Evolutionary conservation across 2,329 filamentous ascomycete species (phyloP).

Genomic region (Penicillium olsonii): DNA sequence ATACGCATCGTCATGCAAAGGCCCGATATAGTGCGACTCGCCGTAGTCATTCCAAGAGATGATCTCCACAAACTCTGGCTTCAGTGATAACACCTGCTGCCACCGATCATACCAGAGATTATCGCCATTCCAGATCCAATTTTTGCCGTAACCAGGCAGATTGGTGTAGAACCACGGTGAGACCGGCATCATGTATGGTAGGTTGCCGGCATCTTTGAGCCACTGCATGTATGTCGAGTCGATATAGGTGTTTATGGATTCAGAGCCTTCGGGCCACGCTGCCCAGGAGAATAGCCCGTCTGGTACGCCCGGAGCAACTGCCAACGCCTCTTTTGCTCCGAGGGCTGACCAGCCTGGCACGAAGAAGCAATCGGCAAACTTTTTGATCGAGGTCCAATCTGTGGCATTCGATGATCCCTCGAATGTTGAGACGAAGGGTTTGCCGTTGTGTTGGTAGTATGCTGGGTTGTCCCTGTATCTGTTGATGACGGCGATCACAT

Average conservation of each 20-base stretch:
- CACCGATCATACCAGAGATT: constrained; percentile 63
- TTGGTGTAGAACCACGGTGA: constrained; percentile 61
- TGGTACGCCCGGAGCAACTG: constrained; percentile 15
- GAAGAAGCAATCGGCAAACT: constrained; percentile 42
- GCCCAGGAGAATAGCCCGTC: constrained; percentile 11
- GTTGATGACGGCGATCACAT: constrained; percentile 2
- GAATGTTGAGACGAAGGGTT: constrained; percentile 39
- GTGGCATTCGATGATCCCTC: constrained; percentile 45
- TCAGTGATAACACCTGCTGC: constrained; percentile 45
- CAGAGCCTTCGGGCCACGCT: constrained; percentile 9
- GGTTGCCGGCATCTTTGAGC: constrained; percentile 4
- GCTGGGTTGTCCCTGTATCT: constrained; percentile 3
- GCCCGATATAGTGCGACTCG: constrained; percentile 44
- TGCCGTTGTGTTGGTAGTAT: constrained; percentile 9
- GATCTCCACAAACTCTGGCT: constrained; percentile 8
- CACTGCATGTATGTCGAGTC: constrained; percentile 11
- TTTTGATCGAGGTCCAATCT: constrained; percentile 51
- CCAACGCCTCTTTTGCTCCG: constrained; percentile 28
- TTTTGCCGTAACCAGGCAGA: constrained; percentile 58
- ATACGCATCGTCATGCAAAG: constrained; percentile 7
- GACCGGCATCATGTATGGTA: constrained; percentile 56
- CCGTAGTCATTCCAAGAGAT: constrained; percentile 51
- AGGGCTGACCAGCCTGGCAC: constrained; percentile 50
- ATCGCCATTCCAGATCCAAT: constrained; percentile 66
- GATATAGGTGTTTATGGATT: constrained; percentile 4